Evolutionary conservation across 148 eudicot genomes (phyloP).

Genomic region (Camellia japonica): DNA sequence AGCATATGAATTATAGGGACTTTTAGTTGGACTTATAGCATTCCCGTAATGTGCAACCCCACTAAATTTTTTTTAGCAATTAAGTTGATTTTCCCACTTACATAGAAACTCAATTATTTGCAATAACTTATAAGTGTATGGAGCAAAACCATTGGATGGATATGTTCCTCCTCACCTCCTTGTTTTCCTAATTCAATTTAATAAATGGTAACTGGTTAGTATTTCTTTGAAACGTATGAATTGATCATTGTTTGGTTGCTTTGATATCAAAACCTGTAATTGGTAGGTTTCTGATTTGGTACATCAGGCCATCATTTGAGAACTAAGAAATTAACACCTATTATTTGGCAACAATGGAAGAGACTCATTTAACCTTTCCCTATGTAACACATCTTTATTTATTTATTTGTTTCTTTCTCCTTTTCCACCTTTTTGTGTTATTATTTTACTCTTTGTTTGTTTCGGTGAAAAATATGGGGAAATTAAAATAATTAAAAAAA

Average conservation of each 20-base stretch:
- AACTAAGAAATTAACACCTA: neutral
- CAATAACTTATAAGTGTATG: neutral
- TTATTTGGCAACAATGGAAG: neutral
- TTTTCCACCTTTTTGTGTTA: neutral
- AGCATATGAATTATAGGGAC: neutral
- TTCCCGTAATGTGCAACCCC: neutral
- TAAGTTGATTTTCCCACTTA: neutral
- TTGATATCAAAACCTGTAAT: neutral
- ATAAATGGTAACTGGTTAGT: neutral
- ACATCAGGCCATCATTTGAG: neutral
- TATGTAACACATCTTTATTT: neutral
- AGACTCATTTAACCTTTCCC: too few relatives aligned
- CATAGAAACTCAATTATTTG: neutral
- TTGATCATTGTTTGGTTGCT: neutral
- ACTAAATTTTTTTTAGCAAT: neutral
- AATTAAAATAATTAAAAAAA: too few relatives aligned
- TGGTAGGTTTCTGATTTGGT: neutral
- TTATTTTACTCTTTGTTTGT: neutral
- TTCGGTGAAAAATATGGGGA: too few relatives aligned
- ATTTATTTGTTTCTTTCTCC: neutral
- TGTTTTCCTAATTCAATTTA: neutral
- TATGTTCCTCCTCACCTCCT: neutral
- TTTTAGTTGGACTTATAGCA: neutral
- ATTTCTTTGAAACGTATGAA: neutral
- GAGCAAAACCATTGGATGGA: neutral